Percentiles rank a stretch among this genome's conserved stretches.
Evolutionary conservation across 2,329 filamentous ascomycete genomes (phyloP).

Genomic region (Talaromyces rugulosus): DNA sequence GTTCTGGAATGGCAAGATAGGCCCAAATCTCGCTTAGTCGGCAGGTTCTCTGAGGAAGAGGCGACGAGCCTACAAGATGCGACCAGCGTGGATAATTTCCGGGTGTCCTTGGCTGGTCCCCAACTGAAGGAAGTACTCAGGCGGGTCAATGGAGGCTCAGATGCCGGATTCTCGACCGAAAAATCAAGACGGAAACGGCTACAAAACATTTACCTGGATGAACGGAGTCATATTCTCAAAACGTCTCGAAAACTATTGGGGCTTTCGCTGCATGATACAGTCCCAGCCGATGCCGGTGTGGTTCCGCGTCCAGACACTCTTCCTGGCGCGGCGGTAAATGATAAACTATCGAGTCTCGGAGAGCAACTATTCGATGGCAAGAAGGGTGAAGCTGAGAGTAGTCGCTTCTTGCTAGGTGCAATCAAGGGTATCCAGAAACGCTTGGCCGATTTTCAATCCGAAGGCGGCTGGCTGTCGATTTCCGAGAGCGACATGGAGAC

Average conservation of each 20-base stretch:
- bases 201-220: conserved; percentile 66
- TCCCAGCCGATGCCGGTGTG: conserved; percentile 14
- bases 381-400: conserved; percentile 21
- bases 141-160: conserved; percentile 27
- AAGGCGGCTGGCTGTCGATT: conserved; percentile 44
- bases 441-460: conserved; percentile 28
- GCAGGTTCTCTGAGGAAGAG: conserved; percentile 73
- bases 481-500: conserved; percentile 51
- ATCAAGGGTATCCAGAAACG: conserved; percentile 32
- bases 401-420: conserved; percentile 27
- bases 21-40: conserved; percentile 66
- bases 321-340: conserved; percentile 13
- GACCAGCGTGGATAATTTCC: conserved; percentile 61
- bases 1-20: conserved; percentile 81
- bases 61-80: conserved; percentile 70
- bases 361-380: conserved; percentile 27
- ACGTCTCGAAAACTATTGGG: conserved; percentile 50
- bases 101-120: conserved; percentile 49
- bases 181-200: conserved; percentile 63
- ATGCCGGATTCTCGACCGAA: conserved; percentile 55
- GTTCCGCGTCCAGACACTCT: conserved; percentile 11
- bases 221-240: conserved; percentile 65
- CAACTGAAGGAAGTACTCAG: conserved; percentile 32
- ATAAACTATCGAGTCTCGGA: conserved; percentile 24
- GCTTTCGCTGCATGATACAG: conserved; percentile 24